Percentiles rank a stretch among this genome's conserved stretches.
Conservation (phyloP, 306 rosid species). For the Begonia masoniana region DNA sequence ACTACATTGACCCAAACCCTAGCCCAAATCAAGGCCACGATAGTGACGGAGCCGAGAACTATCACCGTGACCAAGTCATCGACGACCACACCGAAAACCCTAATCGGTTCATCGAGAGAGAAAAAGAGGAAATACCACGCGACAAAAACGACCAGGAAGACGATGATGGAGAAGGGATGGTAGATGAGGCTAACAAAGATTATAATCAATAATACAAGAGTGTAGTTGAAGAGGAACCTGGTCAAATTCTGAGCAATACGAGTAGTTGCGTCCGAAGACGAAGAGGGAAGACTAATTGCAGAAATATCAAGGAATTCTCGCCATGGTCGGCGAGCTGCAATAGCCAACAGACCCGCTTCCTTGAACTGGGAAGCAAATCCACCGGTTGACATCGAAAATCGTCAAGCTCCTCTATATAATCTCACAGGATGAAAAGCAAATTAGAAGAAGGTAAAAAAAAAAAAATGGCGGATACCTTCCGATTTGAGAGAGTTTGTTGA, state of each 20-base stretch:
- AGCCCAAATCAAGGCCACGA: constrained; percentile 17
- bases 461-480: too few relatives aligned
- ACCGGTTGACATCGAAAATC: constrained; percentile 6
- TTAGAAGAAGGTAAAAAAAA: too few relatives aligned
- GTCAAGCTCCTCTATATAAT: constrained; percentile 1
- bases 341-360: constrained; percentile 19
- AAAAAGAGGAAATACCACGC: constrained; percentile 48
- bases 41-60: constrained; percentile 15
- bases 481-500: too few relatives aligned
- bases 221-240: constrained; percentile 42
- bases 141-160: constrained; percentile 20
- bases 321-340: constrained; percentile 47
- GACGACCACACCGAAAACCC: constrained; percentile 18
- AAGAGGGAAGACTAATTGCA: constrained; percentile 27
- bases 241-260: constrained; percentile 31
- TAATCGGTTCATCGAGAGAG: constrained; percentile 30
- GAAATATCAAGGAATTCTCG: constrained; percentile 23
- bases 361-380: constrained; percentile 11
- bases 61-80: constrained; percentile 17
- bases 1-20: constrained; percentile 33
- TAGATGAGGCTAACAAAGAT: constrained; percentile 29
- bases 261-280: constrained; percentile 29
- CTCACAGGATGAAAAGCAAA: background rate
- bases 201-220: constrained; percentile 18
- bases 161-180: constrained; percentile 29